Evolutionary conservation across 2,329 filamentous ascomycete genomes (phyloP), one percentile per base, ranked within the genome.

Genomic region (Xylariaceae sp.): DNA sequence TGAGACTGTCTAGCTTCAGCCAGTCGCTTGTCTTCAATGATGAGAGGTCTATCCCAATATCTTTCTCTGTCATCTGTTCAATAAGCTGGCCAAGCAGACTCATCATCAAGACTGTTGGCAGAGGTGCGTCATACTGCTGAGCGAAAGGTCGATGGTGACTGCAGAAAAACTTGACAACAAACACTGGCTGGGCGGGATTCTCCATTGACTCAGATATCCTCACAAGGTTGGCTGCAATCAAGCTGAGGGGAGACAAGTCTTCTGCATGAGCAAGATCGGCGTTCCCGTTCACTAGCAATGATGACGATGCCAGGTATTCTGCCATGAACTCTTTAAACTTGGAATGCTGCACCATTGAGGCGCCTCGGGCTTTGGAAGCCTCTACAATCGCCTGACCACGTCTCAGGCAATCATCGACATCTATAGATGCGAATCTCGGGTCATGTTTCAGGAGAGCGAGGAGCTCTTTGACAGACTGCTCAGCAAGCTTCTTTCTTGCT

Each of bases 141-240:
- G 34, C 12, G 31, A 40, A 49, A 1, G 54, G 54, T 6, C 33
- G 48, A 44, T 59, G 54, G 28, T 45, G 48, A 41, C 50, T 51
- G 40, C 56, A 58, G 46, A 60, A 60, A 17, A 54, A 59, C 12
- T 50, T 53, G n/a, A 56, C 17, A 12, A 57, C 42, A 28, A 50
- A 58, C 5, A 46, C 54, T 6, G 42, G 42, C n/a, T 17, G 51
- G 6, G n/a, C 34, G 13, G 31, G 18, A 2, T 41, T 50, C 39
- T 43, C 19, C 11, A 43, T 31, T 17, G 4, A 16, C 31, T 55
- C 49, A 13, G 42, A 53, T 42, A 51, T 49, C 12, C 43, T 48
- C 1, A 36, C 54, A 1, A 60, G 18, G 22, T 55, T 51, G 4
- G 52, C 58, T 7, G 50, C 40, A 12, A 60, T 54, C 14, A 48